Evolutionary conservation across 2,329 filamentous ascomycete species (phyloP).

Genomic region (Calonectria naviculata): DNA sequence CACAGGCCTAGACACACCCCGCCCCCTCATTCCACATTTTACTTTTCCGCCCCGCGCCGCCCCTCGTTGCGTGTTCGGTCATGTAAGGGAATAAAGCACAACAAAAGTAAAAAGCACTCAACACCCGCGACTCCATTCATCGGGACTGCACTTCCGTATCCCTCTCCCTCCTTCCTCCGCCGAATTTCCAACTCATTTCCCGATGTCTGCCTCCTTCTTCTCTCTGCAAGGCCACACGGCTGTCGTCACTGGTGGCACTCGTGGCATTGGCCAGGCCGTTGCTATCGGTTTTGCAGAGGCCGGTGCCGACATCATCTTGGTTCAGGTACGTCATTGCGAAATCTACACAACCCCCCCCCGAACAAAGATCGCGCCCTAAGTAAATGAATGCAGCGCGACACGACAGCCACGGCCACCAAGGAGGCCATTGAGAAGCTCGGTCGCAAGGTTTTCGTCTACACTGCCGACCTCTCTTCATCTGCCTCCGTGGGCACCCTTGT

Average conservation of each 20-base stretch:
- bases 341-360: neutral
- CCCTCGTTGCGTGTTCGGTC: neutral
- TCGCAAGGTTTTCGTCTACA: slow-evolving; percentile 75
- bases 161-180: neutral
- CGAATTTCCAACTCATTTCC: neutral
- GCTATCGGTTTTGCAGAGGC: slow-evolving; percentile 69
- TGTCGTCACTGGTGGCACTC: slow-evolving; percentile 66
- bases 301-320: slow-evolving; percentile 66
- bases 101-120: slow-evolving; percentile 15
- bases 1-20: neutral
- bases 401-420: slow-evolving; percentile 63
- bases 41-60: slow-evolving; percentile 7
- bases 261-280: slow-evolving; percentile 68
- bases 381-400: slow-evolving; percentile 51
- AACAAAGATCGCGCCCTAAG: neutral
- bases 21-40: slow-evolving; percentile 25
- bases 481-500: slow-evolving; percentile 70
- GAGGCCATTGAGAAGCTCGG: slow-evolving; percentile 72
- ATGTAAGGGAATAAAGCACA: neutral
- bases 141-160: slow-evolving; percentile 18
- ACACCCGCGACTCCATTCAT: neutral
- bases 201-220: slow-evolving; percentile 57
- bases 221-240: slow-evolving; percentile 68
- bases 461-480: slow-evolving; percentile 74
- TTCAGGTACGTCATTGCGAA: slow-evolving; percentile 54